Evolutionary conservation across 805 yeast genomes (phyloP).

Genomic region (Candida corydali): DNA sequence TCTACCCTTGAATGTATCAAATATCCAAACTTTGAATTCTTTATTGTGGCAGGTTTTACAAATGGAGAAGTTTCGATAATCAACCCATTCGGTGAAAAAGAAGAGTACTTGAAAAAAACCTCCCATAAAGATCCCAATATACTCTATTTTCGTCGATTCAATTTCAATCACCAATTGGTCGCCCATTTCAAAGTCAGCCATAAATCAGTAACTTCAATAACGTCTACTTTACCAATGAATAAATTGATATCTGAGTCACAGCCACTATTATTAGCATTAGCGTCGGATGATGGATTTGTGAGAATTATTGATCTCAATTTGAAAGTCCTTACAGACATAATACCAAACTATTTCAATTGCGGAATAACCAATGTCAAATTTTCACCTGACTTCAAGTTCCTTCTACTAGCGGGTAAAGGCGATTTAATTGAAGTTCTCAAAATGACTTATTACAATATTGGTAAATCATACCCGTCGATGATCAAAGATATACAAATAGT

Average conservation of each 20-base stretch:
- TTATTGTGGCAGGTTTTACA: conserved; percentile 55
- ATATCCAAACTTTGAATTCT: conserved; percentile 36
- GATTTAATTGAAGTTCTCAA: conserved; percentile 42
- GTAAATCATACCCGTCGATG: conserved; percentile 32
- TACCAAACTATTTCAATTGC: conserved; percentile 61
- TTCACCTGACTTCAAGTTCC: conserved; percentile 46
- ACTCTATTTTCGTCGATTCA: conserved; percentile 34
- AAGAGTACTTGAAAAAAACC: conserved; percentile 14
- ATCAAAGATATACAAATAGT: conserved; percentile 35
- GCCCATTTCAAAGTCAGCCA: conserved; percentile 63
- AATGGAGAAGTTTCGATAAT: conserved; percentile 59
- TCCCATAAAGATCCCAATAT: conserved; percentile 26
- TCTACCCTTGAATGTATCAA: conserved; percentile 22
- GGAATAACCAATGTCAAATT: conserved; percentile 51
- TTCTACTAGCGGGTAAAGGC: conserved; percentile 51
- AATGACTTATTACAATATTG: conserved; percentile 38
- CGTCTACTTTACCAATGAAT: conserved; percentile 21
- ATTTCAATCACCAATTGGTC: conserved; percentile 30
- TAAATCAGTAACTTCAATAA: conserved; percentile 50
- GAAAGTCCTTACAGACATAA: conserved; percentile 43
- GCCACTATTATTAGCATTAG: conserved; percentile 46
- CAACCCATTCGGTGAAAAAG: conserved; percentile 24
- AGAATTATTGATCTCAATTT: conserved; percentile 50
- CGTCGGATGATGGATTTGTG: conserved; percentile 63
- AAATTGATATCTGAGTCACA: conserved; percentile 7